Percentiles rank a stretch among this genome's conserved stretches.
Conservation (phyloP, 257 asterid species). For the Ballota nigra region DNA sequence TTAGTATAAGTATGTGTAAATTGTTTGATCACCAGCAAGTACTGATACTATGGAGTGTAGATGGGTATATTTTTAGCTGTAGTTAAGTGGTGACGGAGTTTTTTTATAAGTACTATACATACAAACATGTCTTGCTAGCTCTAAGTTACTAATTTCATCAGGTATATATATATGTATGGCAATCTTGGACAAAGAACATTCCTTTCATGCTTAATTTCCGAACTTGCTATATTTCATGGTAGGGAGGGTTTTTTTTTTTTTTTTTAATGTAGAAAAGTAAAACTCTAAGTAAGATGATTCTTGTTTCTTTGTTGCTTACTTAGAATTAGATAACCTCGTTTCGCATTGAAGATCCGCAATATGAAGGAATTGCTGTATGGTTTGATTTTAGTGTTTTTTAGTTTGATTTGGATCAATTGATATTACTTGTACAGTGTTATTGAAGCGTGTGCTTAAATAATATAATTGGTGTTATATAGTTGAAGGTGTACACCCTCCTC, state of each 20-base stretch:
- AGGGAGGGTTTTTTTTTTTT: not conserved
- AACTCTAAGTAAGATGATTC: not conserved
- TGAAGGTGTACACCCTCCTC: slow-evolving; percentile 9
- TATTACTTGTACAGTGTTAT: not conserved
- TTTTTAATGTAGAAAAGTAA: not conserved
- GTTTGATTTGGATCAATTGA: slow-evolving; percentile 5
- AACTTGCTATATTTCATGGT: not conserved
- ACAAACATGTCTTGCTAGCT: not conserved
- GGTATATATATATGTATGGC: no score
- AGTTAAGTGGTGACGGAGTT: slow-evolving; percentile 1
- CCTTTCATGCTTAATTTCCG: not conserved
- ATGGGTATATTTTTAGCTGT: not conserved
- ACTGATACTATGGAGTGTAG: not conserved
- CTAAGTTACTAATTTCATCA: not conserved
- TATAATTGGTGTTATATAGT: not conserved
- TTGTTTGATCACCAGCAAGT: slow-evolving; percentile 13
- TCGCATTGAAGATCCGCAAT: not conserved
- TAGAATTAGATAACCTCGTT: not conserved
- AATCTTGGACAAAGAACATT: not conserved
- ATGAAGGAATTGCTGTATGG: slow-evolving; percentile 6
- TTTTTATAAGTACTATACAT: not conserved
- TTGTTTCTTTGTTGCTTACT: slow-evolving; percentile 9
- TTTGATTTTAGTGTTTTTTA: not conserved
- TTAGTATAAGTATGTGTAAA: not conserved
- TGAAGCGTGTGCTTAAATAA: not conserved